These are phyloP conservation scores for Epichloe sp. DNA, from an alignment of 2,329 filamentous ascomycete species.

Conservation along the genomic window DNA sequence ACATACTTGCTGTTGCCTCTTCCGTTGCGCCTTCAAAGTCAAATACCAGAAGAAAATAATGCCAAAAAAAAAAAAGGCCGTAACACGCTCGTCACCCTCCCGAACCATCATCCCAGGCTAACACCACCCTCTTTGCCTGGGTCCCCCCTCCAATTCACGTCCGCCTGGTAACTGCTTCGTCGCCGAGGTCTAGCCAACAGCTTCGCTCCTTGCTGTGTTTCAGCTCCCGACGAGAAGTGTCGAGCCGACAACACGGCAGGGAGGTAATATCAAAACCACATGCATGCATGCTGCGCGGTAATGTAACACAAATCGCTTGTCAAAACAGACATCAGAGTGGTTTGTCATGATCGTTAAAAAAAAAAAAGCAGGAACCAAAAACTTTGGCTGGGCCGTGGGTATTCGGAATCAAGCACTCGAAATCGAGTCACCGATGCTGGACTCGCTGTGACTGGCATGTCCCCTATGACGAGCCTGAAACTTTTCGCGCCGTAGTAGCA, in stretches of 20 bases:
- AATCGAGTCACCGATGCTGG: slow-evolving; percentile 1
- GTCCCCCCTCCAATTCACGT: not conserved
- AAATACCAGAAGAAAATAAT: not conserved
- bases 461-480: slow-evolving; percentile 30
- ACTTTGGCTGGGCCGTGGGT: slow-evolving; percentile 3
- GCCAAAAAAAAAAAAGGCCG: not conserved
- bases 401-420: slow-evolving; percentile 1
- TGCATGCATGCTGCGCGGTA: slow-evolving; percentile 17
- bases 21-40: slow-evolving; percentile 3
- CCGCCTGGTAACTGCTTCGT: not conserved
- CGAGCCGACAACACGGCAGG: not conserved
- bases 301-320: slow-evolving; percentile 28
- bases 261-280: slow-evolving; percentile 14
- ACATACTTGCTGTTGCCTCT: not conserved
- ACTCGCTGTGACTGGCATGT: slow-evolving; percentile 1
- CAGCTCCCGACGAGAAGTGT: too few relatives aligned
- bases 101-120: too few relatives aligned
- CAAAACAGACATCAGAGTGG: slow-evolving; percentile 16
- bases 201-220: too few relatives aligned
- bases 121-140: too few relatives aligned
- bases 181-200: not conserved
- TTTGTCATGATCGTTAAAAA: slow-evolving; percentile 30
- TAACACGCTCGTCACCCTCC: not conserved
- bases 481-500: slow-evolving; percentile 37
- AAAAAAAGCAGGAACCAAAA: slow-evolving; percentile 10